Evolutionary conservation across 1,139 yeast genomes (phyloP).

Genomic region (Taphrina betulina): DNA sequence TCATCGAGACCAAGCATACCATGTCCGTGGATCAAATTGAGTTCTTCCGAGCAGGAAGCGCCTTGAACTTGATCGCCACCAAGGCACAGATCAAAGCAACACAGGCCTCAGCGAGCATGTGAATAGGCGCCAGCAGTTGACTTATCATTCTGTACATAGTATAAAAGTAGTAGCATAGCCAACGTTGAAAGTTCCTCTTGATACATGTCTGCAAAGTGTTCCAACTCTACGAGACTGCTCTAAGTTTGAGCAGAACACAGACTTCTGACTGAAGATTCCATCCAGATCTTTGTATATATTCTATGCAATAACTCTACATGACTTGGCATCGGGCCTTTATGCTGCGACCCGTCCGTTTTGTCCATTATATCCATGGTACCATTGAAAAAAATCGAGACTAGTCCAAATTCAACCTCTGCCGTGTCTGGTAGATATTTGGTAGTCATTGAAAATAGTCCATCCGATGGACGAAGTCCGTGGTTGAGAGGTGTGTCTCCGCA

Average conservation of each 20-base stretch:
- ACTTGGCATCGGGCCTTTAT: background rate
- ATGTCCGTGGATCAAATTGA: slow-evolving; percentile 95
- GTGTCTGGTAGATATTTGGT: background rate
- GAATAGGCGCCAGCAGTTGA: too few relatives aligned
- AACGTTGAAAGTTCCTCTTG: background rate
- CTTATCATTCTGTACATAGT: background rate
- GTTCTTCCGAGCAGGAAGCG: slow-evolving; percentile 96
- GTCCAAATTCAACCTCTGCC: slow-evolving; percentile 4
- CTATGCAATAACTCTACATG: background rate
- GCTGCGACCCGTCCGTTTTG: background rate
- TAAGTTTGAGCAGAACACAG: too few relatives aligned
- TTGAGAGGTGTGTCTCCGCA: slow-evolving; percentile 3
- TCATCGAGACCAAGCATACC: slow-evolving; percentile 80
- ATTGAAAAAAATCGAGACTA: background rate
- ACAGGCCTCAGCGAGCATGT: slow-evolving; percentile 5
- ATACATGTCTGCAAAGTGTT: background rate
- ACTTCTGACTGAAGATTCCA: slow-evolving; percentile 2
- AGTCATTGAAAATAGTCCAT: background rate
- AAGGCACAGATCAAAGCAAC: slow-evolving; percentile 32
- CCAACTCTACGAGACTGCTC: background rate
- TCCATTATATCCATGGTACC: background rate
- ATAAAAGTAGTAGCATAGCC: background rate
- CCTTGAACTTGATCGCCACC: slow-evolving; percentile 87
- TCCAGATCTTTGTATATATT: background rate
- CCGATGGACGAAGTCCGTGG: background rate